Evolutionary conservation across 2,329 filamentous ascomycete genomes (phyloP), one percentile per base, ranked within the genome.

Genomic region (Colletotrichum kahawae): DNA sequence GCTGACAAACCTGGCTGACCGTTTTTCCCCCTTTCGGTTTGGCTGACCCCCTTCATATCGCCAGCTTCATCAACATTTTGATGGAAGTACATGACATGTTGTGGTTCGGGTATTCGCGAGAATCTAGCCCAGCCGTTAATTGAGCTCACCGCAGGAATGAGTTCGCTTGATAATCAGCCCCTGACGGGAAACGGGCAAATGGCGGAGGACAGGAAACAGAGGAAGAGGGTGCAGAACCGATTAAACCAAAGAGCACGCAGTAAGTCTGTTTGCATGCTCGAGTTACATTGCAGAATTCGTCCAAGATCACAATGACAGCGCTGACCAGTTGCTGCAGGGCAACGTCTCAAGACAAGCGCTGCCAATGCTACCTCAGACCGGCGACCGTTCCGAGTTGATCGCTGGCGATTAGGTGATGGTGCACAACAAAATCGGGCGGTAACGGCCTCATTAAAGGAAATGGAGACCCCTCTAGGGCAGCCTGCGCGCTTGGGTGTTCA

Each of bases 231-330:
- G 14, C 74, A 76, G 38, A 76, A 74, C 29, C 74, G 74, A 14
- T 57, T 51, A 36, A 74, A 76, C 54, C 74, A 76, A 51, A 70
- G 71, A 71, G 74, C 70, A 27, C 74, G 64, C 27, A 67, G 74
- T 76, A 21, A 67, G 74, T 69, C 16, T 24, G 14, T 7, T 13
- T 5, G 4, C 27, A 29, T 27, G 16, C 1, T 4, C n/a, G 29
- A 9, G 13, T 9, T 21, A 10, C 4, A 2, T 0, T 18, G 10
- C 14, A 33, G 8, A 8, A 7, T 4, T 34, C 18, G 43, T 5
- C 5, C 16, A 5, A 59, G 24, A 63, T 74, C 9, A 64, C 24
- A 12, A n/a, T 13, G 21, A 2, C 31, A n/a, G n/a, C 10, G 10
- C 43, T 51, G 10, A 51, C n/a, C 43, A 12, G 43, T 51, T n/a